A percentile compares a stretch with the other conserved stretches of the same genome.
Evolutionary conservation across 1,284 basidiomycete genomes (phyloP).

Genomic region (Cutaneotrichosporon daszewskae): DNA sequence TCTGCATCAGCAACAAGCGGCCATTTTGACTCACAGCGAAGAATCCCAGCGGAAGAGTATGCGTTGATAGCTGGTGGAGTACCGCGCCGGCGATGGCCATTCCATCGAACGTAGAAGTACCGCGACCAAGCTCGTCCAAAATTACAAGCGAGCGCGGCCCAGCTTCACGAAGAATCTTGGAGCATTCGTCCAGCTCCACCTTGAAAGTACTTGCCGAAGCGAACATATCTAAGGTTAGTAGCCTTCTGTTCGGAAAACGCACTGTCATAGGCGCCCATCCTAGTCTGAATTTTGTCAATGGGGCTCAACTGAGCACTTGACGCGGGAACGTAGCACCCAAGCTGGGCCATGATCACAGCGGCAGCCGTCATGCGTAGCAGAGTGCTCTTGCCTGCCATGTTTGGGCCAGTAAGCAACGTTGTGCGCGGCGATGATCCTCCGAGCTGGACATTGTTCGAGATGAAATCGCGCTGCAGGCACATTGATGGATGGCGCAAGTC

Average conservation of each 20-base stretch:
- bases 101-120: constrained; percentile 63
- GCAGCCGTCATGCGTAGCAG: constrained; percentile 92
- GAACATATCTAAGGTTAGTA: constrained; percentile 63
- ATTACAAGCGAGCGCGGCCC: constrained; percentile 89
- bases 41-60: constrained; percentile 69
- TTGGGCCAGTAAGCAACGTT: constrained; percentile 89
- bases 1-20: constrained; percentile 24
- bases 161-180: constrained; percentile 83
- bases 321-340: constrained; percentile 97
- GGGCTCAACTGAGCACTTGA: constrained; percentile 73
- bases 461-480: constrained; percentile 70
- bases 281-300: constrained; percentile 87
- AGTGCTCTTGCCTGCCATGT: constrained; percentile 70
- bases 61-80: constrained; percentile 82
- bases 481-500: constrained; percentile 82
- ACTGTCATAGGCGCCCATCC: constrained; percentile 96
- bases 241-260: constrained; percentile 12
- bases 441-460: constrained; percentile 87
- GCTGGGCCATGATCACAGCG: constrained; percentile 91
- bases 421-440: constrained; percentile 66
- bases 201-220: constrained; percentile 92
- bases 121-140: constrained; percentile 84
- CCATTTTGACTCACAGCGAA: constrained; percentile 45
- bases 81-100: constrained; percentile 97
- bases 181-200: constrained; percentile 91